phyloP scores from a whole-genome alignment of 164 flowering plant species.

The Macadamia integrifolia region DNA sequence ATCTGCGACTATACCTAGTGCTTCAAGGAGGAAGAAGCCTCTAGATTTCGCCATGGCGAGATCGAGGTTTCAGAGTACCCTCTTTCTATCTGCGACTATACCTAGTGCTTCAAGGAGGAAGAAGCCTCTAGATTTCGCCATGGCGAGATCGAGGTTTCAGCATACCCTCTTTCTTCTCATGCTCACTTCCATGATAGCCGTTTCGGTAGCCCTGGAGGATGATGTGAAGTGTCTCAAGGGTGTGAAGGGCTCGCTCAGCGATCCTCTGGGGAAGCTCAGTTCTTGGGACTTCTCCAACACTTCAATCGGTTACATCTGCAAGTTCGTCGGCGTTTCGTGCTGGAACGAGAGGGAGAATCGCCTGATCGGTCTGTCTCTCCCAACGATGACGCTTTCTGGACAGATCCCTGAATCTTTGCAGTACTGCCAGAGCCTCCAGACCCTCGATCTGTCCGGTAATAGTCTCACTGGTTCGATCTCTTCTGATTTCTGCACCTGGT shows the following conservation, averaged over 20 bases:
- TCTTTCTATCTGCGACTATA: not conserved
- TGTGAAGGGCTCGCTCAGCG: conserved; percentile 20
- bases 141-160: not conserved
- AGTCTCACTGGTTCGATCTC: conserved; percentile 30
- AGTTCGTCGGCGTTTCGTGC: conserved; percentile 30
- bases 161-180: not conserved
- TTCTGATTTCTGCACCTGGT: conserved; percentile 24
- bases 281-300: conserved; percentile 30
- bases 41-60: not conserved
- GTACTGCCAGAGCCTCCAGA: conserved; percentile 25
- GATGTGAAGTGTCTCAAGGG: conserved; percentile 31
- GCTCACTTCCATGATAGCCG: not conserved
- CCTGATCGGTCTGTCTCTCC: conserved; percentile 24
- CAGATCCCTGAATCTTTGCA: conserved; percentile 23
- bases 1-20: not conserved
- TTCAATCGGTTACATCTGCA: conserved; percentile 25
- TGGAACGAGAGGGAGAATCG: conserved; percentile 39
- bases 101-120: not conserved
- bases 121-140: not conserved
- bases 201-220: conserved; percentile 21
- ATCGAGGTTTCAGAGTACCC: not conserved
- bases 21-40: too few relatives aligned
- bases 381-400: conserved; percentile 19
- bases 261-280: conserved; percentile 18
- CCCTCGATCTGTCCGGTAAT: conserved; percentile 30